Evolutionary conservation across 768 basidiomycete genomes (phyloP).

Genomic region (Lactifluus piperatus): DNA sequence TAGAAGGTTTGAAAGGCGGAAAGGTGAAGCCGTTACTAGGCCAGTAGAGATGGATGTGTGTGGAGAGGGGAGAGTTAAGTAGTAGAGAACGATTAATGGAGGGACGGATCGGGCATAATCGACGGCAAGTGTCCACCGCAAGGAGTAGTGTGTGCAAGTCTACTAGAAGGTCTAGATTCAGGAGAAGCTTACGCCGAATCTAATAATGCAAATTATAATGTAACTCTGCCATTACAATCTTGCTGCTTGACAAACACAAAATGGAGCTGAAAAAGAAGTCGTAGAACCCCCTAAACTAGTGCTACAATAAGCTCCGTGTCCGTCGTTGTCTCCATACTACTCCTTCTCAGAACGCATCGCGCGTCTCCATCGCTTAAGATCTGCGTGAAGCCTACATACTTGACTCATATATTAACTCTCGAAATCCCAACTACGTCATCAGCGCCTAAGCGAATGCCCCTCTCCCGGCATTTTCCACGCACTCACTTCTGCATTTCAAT

Average conservation of each 20-base stretch:
- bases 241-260: too few relatives aligned
- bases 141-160: too few relatives aligned
- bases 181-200: background rate
- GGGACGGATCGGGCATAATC: conserved; percentile 15
- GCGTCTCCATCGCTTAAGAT: background rate
- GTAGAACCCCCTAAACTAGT: background rate
- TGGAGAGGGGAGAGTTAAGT: background rate
- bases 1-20: background rate
- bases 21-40: background rate
- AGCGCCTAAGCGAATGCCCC: background rate
- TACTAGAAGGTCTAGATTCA: background rate
- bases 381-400: background rate
- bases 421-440: background rate
- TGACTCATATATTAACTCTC: background rate
- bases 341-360: background rate
- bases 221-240: too few relatives aligned
- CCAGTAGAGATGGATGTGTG: background rate
- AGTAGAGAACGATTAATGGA: background rate
- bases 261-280: background rate
- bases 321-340: background rate
- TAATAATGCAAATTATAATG: background rate
- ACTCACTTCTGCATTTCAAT: background rate
- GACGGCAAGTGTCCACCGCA: background rate
- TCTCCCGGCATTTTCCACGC: background rate
- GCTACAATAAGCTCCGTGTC: too few relatives aligned